Percentiles rank a stretch among this genome's conserved stretches.
Evolutionary conservation across 345 rosid genomes (phyloP).

Genomic region (Gossypium rotundifolium): DNA sequence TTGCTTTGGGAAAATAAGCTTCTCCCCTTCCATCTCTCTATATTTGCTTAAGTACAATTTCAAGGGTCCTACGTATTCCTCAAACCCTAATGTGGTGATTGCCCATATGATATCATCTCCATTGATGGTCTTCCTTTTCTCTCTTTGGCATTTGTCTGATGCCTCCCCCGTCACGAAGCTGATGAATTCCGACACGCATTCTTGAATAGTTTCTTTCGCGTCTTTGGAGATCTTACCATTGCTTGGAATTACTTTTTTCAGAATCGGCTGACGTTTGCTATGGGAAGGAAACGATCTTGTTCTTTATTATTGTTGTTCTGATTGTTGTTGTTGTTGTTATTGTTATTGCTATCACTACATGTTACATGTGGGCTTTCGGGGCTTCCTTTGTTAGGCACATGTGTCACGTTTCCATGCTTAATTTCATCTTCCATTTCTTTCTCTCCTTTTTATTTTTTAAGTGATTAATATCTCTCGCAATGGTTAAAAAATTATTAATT

Average conservation of each 20-base stretch:
- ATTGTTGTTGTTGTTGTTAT: background rate
- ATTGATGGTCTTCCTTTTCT: slow-evolving; percentile 62
- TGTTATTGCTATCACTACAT: slow-evolving; percentile 18
- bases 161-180: slow-evolving; percentile 74
- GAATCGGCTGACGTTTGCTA: slow-evolving; percentile 72
- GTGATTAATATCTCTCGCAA: background rate
- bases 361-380: slow-evolving; percentile 45
- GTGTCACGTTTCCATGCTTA: slow-evolving; percentile 32
- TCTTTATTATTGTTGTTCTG: slow-evolving; percentile 32
- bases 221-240: slow-evolving; percentile 70
- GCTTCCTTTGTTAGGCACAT: slow-evolving; percentile 20
- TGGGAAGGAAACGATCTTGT: slow-evolving; percentile 65
- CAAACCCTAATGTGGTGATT: slow-evolving; percentile 65
- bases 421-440: slow-evolving; percentile 44
- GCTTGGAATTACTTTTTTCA: slow-evolving; percentile 59
- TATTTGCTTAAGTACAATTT: slow-evolving; percentile 51
- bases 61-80: slow-evolving; percentile 51
- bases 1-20: slow-evolving; percentile 49
- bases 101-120: slow-evolving; percentile 77
- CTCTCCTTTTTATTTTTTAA: background rate
- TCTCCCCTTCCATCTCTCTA: slow-evolving; percentile 59
- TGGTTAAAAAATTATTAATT: background rate
- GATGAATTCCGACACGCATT: slow-evolving; percentile 70
- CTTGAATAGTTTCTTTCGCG: slow-evolving; percentile 64
- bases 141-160: slow-evolving; percentile 65